Evolutionary conservation across 495 filamentous ascomycete genomes (phyloP), one percentile per base, ranked within the genome.

Genomic region (Penicillium cinerascens): DNA sequence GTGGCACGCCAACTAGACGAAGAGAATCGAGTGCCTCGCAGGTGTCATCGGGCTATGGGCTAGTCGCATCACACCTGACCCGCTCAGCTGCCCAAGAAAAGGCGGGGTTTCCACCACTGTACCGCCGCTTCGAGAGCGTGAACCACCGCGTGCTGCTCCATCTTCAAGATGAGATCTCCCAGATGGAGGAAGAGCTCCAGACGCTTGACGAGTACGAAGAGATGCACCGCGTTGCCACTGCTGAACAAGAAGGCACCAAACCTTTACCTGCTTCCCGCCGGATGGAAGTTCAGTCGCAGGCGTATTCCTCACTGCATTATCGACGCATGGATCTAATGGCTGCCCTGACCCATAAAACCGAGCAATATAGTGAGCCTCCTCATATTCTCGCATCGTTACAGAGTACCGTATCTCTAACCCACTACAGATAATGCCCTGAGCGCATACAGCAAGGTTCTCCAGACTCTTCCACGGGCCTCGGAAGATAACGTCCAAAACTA

Each of bases 141-240:
- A 95, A 96, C 60, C 89, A 95, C 63, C 85, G 92, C 16, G 74
- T 95, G 11, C 77, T 97, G 3, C 75, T 97, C 2, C 83, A 93
- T 60, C 80, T 97, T 1, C 92, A 95, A 70, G 89, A 93, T 61
- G 90, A 95, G 63, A 82, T 95, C 36, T 76, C 82, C 2, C 87
- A 92, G 45, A 74, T 93, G 44, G 89, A 92, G 59, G 84, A 88
- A 58, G 82, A 89, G 36, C 74, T 93, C 0, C 78, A 82, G n/a
- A 71, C 75, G 1, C 69, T 92, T 0, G 91, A 96, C 56, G 81
- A 82, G 27, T 78, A 81, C 20, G 86, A 91, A 53, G 87, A 87
- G 18, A 81, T 87, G 60, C 74, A 78, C 21, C 74, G 84, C n/a
- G 65, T 77, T 6, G 70, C 77, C 10, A 73, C 75, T 35, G 68